Conservation (phyloP, 129 eudicot genomes). For the Artemisia tridentata region DNA sequence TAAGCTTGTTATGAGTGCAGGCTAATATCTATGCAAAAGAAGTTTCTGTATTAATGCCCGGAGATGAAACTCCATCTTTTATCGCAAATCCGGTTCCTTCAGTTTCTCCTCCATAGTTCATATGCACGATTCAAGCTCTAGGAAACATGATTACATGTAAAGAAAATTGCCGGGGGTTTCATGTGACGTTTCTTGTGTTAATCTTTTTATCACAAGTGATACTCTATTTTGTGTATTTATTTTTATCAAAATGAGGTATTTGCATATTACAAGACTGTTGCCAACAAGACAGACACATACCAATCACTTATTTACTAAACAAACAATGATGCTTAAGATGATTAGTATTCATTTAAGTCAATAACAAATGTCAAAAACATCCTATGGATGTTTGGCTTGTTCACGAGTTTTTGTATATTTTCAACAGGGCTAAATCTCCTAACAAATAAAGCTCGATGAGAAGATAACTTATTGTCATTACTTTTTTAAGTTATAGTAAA, state of each 20-base stretch:
- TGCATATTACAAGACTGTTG: not conserved
- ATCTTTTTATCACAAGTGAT: not conserved
- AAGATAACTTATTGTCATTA: too few species aligned
- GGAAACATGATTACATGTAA: not conserved
- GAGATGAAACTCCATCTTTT: conserved; percentile 48
- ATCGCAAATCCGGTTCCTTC: conserved; percentile 51
- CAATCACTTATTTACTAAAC: not conserved
- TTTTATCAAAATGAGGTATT: not conserved
- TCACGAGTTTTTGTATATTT: too few species aligned
- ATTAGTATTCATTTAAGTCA: too few species aligned
- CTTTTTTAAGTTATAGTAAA: too few species aligned
- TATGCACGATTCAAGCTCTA: not conserved
- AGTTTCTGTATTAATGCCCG: conserved; percentile 57
- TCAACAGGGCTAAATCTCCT: too few species aligned
- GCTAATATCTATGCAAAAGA: conserved; percentile 41
- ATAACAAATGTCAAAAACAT: too few species aligned
- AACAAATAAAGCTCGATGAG: too few species aligned
- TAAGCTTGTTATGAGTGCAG: conserved; percentile 20
- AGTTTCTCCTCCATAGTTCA: conserved; percentile 11
- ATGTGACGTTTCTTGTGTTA: not conserved
- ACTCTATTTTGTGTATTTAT: not conserved
- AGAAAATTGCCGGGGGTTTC: not conserved
- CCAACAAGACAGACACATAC: not conserved
- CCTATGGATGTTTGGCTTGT: too few species aligned
- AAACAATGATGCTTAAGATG: too few species aligned